Evolutionary conservation across 2,329 filamentous ascomycete genomes (phyloP), one percentile per base, ranked within the genome.

Genomic region (Ambrosiella beaveri): DNA sequence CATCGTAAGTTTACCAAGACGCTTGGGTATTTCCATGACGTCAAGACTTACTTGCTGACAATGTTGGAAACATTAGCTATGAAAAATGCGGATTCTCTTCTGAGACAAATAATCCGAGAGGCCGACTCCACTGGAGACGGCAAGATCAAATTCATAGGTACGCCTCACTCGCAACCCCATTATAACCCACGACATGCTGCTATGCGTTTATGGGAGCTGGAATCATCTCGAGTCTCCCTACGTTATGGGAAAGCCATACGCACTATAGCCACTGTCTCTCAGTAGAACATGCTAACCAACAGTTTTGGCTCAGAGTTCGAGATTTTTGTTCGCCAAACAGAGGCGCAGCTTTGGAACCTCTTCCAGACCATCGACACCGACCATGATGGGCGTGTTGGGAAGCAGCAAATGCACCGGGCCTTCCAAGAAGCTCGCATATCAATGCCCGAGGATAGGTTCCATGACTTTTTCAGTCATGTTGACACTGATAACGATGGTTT

Each of bases 101-200:
- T 98, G 62, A 79, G 81, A 66, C 83, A 86, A 66, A 86, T 97
- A 59, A 78, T 96, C 68, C 76, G 78, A 63, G 79, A 84, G 61
- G 89, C 96, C 62, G 93, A 98, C 68, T 85, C 82, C 59, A 89
- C 90, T 67, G 81, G 82, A 35, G 89, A 97, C 69, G 88, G 91
- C 63, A 84, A 82, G 66, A 97, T 98, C 65, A 85, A 94, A 70
- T 96, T 88, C 68, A 80, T 89, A 72, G 88, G 88, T 93, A 76
- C 68, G 77, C 66, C 61, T 35, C 59, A 37, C 19, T 35, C 6
- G 17, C 57, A 6, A 19, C 15, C 12, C 8, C 27, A 27, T 27
- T 27, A 4, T 27, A 27, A 27, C 27, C 5, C 27, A 27, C 27
- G 3, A 27, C 27, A 27, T 27, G 27, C 3, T 27, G 27, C 27